Percentiles rank a stretch among this genome's conserved stretches.
These are phyloP conservation scores for Penicillium waksmanii DNA, from an alignment of 495 filamentous ascomycete species.

Conservation along the genomic window DNA sequence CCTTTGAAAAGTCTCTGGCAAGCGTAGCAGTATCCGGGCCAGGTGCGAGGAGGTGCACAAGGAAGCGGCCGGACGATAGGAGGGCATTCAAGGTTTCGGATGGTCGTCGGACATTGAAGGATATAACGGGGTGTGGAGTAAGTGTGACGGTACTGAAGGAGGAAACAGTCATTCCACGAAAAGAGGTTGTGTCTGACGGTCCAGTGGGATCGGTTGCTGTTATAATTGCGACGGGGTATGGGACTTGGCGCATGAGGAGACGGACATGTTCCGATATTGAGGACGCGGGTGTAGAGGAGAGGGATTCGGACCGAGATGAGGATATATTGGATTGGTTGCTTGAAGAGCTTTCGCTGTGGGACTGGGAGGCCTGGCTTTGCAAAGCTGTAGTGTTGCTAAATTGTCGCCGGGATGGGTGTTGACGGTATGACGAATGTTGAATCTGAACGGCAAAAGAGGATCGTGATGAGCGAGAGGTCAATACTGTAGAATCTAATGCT, in stretches of 20 bases:
- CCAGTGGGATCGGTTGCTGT: slow-evolving; percentile 51
- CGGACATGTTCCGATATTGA: slow-evolving; percentile 53
- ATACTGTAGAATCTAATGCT: not conserved
- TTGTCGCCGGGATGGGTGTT: slow-evolving; percentile 16
- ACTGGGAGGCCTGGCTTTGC: slow-evolving; percentile 2
- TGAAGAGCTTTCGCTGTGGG: not conserved
- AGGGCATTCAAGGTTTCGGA: slow-evolving; percentile 73
- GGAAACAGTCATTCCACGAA: slow-evolving; percentile 77
- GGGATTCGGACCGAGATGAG: not conserved
- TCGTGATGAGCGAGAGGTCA: not conserved
- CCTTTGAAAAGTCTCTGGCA: slow-evolving; percentile 49
- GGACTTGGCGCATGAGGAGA: slow-evolving; percentile 68
- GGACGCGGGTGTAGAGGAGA: slow-evolving; percentile 9
- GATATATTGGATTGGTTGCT: not conserved
- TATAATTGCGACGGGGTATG: slow-evolving; percentile 75
- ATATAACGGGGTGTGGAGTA: slow-evolving; percentile 65
- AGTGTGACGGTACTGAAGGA: slow-evolving; percentile 80
- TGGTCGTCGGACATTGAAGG: slow-evolving; percentile 78
- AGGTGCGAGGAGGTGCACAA: slow-evolving; percentile 47
- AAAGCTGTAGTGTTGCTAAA: slow-evolving; percentile 23
- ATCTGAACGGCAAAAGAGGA: slow-evolving; percentile 1
- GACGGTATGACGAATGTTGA: slow-evolving; percentile 2
- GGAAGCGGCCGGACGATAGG: slow-evolving; percentile 44
- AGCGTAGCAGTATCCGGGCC: slow-evolving; percentile 34
- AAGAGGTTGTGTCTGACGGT: slow-evolving; percentile 26